Percentiles rank a stretch among this genome's conserved stretches.
Evolutionary conservation across 768 basidiomycete genomes (phyloP).

Genomic region (Tephrocybe sp.): DNA sequence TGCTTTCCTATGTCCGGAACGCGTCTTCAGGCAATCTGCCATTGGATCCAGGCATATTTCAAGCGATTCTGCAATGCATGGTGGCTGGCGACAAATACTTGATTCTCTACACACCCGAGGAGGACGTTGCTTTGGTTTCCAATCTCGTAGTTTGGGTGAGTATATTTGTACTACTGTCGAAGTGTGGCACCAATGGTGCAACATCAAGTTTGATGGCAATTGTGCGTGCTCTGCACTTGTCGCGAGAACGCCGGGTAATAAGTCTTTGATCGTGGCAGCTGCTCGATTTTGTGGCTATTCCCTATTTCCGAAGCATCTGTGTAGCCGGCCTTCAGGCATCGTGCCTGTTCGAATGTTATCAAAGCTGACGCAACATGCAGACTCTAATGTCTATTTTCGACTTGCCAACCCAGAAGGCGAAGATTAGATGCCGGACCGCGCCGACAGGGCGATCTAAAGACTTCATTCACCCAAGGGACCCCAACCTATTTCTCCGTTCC

Average conservation of each 20-base stretch:
- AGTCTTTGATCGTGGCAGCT: background rate
- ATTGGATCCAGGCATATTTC: conserved; percentile 62
- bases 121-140: conserved; percentile 60
- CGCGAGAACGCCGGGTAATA: background rate
- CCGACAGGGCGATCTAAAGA: conserved; percentile 1
- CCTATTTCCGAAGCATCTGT: background rate
- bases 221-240: background rate
- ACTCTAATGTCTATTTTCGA: conserved; percentile 62
- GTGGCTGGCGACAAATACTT: conserved; percentile 63
- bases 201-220: background rate
- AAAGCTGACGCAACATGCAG: conserved; percentile 32
- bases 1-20: conserved; percentile 48
- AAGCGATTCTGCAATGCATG: conserved; percentile 65
- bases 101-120: conserved; percentile 62
- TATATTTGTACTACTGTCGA: conserved; percentile 14
- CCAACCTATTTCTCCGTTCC: conserved; percentile 23
- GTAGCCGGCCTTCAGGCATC: background rate
- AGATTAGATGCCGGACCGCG: conserved; percentile 34
- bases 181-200: too few species aligned
- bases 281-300: background rate
- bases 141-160: conserved; percentile 61
- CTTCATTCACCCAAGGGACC: conserved; percentile 1
- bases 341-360: background rate
- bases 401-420: conserved; percentile 55
- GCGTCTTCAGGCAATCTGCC: conserved; percentile 46